Evolutionary conservation across 371 early-diverging fungal species (phyloP).

Genomic region (Chytridium lagenaria): DNA sequence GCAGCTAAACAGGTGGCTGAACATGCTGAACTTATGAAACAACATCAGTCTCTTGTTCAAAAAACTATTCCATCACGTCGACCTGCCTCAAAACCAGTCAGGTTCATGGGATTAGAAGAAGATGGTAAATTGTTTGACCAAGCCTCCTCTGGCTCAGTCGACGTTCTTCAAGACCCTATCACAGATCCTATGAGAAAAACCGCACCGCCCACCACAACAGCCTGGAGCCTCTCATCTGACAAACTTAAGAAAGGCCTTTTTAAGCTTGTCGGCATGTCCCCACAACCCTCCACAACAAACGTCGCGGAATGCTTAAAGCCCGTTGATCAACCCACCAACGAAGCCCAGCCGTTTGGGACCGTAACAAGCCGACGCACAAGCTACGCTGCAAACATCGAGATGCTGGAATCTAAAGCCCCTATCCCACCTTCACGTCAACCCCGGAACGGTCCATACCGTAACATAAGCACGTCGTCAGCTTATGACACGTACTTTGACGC

Average conservation of each 20-base stretch:
- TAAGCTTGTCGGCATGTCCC: slow-evolving; percentile 17
- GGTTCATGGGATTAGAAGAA: slow-evolving; percentile 9
- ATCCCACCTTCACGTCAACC: background rate
- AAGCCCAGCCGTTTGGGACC: background rate
- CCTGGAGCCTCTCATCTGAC: slow-evolving; percentile 3
- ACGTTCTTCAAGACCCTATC: background rate
- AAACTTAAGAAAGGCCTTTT: slow-evolving; percentile 14
- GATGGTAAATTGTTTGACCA: too few species aligned
- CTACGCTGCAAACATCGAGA: slow-evolving; percentile 15
- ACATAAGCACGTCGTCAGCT: slow-evolving; percentile 16
- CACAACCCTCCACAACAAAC: background rate
- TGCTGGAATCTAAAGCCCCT: background rate
- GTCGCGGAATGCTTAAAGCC: background rate
- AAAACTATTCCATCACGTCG: background rate
- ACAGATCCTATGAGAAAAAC: background rate
- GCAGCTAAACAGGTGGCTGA: slow-evolving; percentile 9
- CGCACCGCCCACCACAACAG: background rate
- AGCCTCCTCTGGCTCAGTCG: background rate
- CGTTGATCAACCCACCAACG: background rate
- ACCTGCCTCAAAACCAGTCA: slow-evolving; percentile 7
- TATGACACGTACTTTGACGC: slow-evolving; percentile 15
- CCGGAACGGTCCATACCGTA: background rate
- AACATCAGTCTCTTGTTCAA: background rate
- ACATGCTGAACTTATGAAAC: background rate
- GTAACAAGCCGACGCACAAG: slow-evolving; percentile 13